Evolutionary conservation across 2,329 filamentous ascomycete species (phyloP), one percentile per base, ranked within the genome.

Genomic region (Alternaria gaisen): DNA sequence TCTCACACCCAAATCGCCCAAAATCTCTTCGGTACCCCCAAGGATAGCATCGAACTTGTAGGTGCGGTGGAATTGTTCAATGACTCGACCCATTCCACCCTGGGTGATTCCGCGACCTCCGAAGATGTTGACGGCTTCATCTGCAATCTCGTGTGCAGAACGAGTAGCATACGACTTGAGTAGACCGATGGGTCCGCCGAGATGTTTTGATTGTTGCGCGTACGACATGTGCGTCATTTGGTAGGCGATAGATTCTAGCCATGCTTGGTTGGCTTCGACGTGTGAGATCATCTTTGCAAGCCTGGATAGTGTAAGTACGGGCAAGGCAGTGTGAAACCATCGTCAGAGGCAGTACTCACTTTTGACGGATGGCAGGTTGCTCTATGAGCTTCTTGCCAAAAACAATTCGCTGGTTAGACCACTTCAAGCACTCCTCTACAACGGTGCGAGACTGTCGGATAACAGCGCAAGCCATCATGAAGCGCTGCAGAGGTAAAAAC

Each of bases 221-320:
- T 96, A 95, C 34, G 86, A 86, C 91, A 96, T 92, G 77, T 92
- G 84, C 82, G 86, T 90, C 92, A 96, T 96, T 76, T 96, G 92
- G 82, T 93, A 92, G 20, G 92, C 93, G 73, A 95, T 89, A 42
- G 87, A 88, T 78, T 96, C 92, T 50, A 95, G 86, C 91, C 91
- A 96, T 20, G 92, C 87, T 78, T 96, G 92, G 80, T 91, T 90
- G n/a, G 91, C 85, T 79, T 97, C 92, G 67, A 88, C 86, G 51
- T 91, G 87, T 5, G 91, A 87, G 67, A 96, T 95, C 91, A 96
- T 95, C 76, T 91, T 92, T 63, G 92, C 92, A 58, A 96, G 87
- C 68, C 87, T 89, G 59, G 38, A 47, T 41, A 47, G n/a, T 16
- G 61, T 61, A 30, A 58, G 60, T 41, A 16, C 34, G 34, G 44